A percentile compares a stretch with the other conserved stretches of the same genome.
Conservation (phyloP, 75 land plant genomes). For the Pinus albicaulis region DNA sequence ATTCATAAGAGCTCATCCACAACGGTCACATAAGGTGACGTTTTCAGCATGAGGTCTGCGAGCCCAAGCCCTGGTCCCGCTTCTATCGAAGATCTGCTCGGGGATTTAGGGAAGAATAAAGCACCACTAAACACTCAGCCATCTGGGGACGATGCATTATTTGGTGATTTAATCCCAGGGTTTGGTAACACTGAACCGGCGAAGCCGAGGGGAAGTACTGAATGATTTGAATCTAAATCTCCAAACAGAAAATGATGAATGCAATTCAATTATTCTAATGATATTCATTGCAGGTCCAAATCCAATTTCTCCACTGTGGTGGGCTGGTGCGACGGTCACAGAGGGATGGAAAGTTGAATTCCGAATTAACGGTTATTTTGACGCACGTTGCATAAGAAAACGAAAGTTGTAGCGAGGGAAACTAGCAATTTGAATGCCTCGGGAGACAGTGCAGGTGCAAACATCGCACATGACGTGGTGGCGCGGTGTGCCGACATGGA, state of each 20-base stretch:
- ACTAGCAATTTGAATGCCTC: too few species aligned
- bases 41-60: too few species aligned
- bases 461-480: too few species aligned
- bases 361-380: background rate
- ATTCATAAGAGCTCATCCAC: conserved; percentile 4
- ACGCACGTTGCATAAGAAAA: background rate
- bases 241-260: background rate
- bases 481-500: too few species aligned
- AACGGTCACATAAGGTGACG: too few species aligned
- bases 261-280: background rate
- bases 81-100: too few species aligned
- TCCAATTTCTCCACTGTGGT: background rate
- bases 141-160: conserved; percentile 16
- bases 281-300: background rate
- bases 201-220: conserved; percentile 15
- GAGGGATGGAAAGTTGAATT: background rate
- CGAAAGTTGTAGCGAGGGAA: too few species aligned
- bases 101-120: too few species aligned
- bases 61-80: too few species aligned
- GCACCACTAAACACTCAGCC: conserved; percentile 4
- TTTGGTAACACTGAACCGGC: conserved; percentile 54
- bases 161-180: conserved; percentile 84
- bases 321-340: background rate
- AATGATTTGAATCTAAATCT: background rate
- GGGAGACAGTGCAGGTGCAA: too few species aligned